A percentile compares a stretch with the other conserved stretches of the same genome.
Evolutionary conservation across 768 basidiomycete species (phyloP).

Genomic region (Crassisporium funariophilum): DNA sequence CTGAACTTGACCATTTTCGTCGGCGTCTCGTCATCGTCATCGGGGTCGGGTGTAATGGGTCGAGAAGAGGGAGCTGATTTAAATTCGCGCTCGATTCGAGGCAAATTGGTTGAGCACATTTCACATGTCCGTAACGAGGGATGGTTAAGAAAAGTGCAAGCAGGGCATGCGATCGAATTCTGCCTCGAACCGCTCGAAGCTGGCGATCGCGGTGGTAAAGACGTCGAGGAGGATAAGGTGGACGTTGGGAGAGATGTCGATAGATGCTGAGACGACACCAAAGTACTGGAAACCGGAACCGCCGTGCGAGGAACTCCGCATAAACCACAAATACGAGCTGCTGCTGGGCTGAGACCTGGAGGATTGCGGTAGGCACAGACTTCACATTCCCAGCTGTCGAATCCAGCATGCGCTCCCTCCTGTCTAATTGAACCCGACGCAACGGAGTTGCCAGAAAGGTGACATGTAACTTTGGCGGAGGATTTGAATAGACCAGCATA

Average conservation of each 20-base stretch:
- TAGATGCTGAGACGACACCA: constrained; percentile 27
- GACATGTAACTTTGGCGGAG: constrained; percentile 84
- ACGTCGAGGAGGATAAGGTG: constrained; percentile 34
- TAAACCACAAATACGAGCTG: constrained; percentile 70
- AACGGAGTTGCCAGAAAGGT: constrained; percentile 44
- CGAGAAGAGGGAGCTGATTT: constrained; percentile 71
- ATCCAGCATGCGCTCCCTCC: constrained; percentile 29
- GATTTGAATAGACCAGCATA: constrained; percentile 91
- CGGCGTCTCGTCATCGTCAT: constrained; percentile 37
- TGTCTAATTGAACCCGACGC: constrained; percentile 23
- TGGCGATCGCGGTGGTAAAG: constrained; percentile 31
- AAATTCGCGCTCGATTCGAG: constrained; percentile 35
- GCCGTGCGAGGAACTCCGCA: constrained; percentile 76
- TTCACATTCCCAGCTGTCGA: constrained; percentile 78
- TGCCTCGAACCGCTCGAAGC: constrained; percentile 17
- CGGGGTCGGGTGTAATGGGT: constrained; percentile 52
- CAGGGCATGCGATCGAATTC: constrained; percentile 65
- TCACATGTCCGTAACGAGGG: constrained; percentile 76
- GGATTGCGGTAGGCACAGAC: constrained; percentile 89
- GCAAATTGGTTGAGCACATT: constrained; percentile 78
- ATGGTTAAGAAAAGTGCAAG: constrained; percentile 93
- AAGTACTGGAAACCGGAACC: constrained; percentile 26
- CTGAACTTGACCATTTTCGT: constrained; percentile 72
- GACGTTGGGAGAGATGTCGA: constrained; percentile 45
- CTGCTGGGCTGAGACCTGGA: constrained; percentile 69